Evolutionary conservation across 2,329 filamentous ascomycete species (phyloP), one percentile per base, ranked within the genome.

Genomic region (Fusarium haematococcum): DNA sequence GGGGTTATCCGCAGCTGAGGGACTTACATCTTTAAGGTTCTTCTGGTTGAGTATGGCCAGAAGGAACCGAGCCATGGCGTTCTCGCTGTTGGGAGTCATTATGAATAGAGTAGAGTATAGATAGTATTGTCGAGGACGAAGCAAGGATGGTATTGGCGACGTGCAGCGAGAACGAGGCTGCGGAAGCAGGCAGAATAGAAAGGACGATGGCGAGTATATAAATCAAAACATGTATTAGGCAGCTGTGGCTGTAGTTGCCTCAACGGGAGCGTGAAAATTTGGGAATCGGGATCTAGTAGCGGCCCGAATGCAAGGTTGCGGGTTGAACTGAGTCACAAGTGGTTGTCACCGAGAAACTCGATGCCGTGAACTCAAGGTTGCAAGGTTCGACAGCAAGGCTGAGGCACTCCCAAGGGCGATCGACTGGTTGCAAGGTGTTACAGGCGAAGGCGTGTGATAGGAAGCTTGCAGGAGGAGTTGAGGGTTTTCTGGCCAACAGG

Each of bases 11-110:
- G 39, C 39, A 27, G n/a, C 63, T 23, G 39, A 33, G 41, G 5
- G 25, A 69, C 89, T 85, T 81, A 91, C 89, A 82, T 91, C 88
- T 77, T 90, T 91, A 62, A 91, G 85, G 67, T 85, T 88, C 81
- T 90, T 90, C 81, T 91, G 89, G 80, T 86, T 86, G 68, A 91
- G 77, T 68, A 91, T 91, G 41, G 89, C 89, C 75, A 90, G 89
- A 68, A 91, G 85, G 66, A 91, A 89, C 63, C 88, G 84, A 69
- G 87, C 86, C 85, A 89, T 90, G 65, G 85, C 84, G 78, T 87
- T 89, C 78, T 91, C 89, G 74, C 86, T 86, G 81, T 86, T 88
- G 79, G 86, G 83, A 72, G 88, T 84, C 88, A 90, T 90, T 80
- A 69, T 82, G 79, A 74, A 57, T 57, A 62, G 23, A 52, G 56